A percentile compares a stretch with the other conserved stretches of the same genome.
Conservation (phyloP, 2,329 filamentous ascomycete genomes). For the Aspergillus japonicus region DNA sequence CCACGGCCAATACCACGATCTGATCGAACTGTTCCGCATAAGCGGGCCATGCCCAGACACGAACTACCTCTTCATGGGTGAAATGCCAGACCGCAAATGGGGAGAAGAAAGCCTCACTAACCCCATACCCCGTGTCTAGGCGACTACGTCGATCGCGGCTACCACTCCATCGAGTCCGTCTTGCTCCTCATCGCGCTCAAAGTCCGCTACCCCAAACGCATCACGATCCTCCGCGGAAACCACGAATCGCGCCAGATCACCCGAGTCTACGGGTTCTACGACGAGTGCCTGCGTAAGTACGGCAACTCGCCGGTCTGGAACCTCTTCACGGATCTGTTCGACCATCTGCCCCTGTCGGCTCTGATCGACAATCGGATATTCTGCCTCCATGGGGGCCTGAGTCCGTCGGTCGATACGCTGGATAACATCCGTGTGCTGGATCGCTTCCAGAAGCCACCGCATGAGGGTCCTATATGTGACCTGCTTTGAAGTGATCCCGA, state of each 20-base stretch:
- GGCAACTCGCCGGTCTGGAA: constrained; percentile 99
- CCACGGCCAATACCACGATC: constrained; percentile 96
- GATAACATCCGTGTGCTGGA: constrained; percentile 95
- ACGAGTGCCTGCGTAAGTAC: constrained; percentile 97
- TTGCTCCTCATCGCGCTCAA: constrained; percentile 95
- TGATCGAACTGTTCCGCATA: constrained; percentile 99
- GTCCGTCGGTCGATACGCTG: constrained; percentile 91
- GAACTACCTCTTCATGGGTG: constrained; percentile 99
- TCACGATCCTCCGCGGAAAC: constrained; percentile 97
- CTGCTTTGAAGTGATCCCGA: constrained; percentile 97
- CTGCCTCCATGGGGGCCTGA: constrained; percentile 94
- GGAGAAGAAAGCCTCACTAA: too few species aligned
- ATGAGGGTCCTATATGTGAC: constrained; percentile 98
- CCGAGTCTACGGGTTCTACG: constrained; percentile 98
- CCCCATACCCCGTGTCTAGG: constrained; percentile 52
- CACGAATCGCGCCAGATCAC: constrained; percentile 99
- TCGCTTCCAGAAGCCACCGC: constrained; percentile 95
- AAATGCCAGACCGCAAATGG: constrained; percentile 32
- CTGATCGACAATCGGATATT: constrained; percentile 99
- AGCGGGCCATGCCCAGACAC: constrained; percentile 97
- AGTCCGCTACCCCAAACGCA: constrained; percentile 95
- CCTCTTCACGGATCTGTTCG: constrained; percentile 97
- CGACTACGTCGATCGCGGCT: constrained; percentile 97
- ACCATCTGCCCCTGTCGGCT: constrained; percentile 94
- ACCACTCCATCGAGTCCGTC: constrained; percentile 98